These are phyloP conservation scores for Persicaria tinctoria DNA, from an alignment of 148 eudicot genomes.

Conservation along the genomic window DNA sequence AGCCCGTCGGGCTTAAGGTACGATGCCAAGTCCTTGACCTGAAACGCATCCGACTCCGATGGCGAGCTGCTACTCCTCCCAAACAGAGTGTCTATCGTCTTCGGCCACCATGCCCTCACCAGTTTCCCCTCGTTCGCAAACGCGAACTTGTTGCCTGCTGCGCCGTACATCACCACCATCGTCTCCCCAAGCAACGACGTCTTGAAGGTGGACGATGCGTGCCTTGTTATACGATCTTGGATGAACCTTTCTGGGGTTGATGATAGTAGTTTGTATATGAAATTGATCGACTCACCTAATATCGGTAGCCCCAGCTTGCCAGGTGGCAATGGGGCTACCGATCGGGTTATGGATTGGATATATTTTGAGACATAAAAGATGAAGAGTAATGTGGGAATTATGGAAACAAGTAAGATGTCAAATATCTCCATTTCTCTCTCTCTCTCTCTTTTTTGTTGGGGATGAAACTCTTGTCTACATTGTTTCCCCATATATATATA, in stretches of 20 bases:
- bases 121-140: neutral
- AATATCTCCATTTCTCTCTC: neutral
- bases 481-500: too few species aligned
- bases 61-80: neutral
- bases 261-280: neutral
- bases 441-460: too few species aligned
- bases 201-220: neutral
- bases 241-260: neutral
- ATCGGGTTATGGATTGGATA: neutral
- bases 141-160: neutral
- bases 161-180: neutral
- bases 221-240: neutral
- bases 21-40: neutral
- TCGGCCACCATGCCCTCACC: slow-evolving; percentile 5
- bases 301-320: neutral
- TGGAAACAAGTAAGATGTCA: neutral
- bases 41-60: too few species aligned
- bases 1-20: neutral
- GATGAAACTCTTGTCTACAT: too few species aligned
- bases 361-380: neutral
- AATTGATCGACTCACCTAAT: neutral
- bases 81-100: neutral
- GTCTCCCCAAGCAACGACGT: neutral
- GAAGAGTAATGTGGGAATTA: neutral
- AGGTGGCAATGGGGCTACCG: neutral